Base-by-base conservation (phyloP, 2,329 filamentous ascomycete genomes). In the Trichophyton rubrum region DNA sequence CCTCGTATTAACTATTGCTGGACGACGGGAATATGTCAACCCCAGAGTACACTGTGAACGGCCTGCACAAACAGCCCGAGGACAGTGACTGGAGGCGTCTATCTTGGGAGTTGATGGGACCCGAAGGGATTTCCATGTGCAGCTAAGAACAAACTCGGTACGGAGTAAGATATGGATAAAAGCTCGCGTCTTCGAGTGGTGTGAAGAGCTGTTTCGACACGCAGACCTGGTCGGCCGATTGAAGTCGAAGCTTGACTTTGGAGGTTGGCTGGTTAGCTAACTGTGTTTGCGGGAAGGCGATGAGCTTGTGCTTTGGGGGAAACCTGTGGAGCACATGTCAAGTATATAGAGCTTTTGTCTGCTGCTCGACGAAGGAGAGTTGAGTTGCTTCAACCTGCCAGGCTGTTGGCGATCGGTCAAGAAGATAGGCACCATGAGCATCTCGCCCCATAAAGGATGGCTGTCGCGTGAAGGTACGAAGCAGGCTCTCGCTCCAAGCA, bases 401-500 rank as follows among this genome's bases (percentile, higher is more conserved):
- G 15, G 47, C 22, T 53, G 22, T 13, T 15, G 13, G 13, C 27
- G 33, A 30, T 24, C 13, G 11, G 24, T n/a, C 3, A 8, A 1
- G 7, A 38, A 9, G 8, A 55, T 55, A 33, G 51, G 3, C 47
- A 53, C 8, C 24, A 55, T 55, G 51, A 55, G 51, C 51, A 3
- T 55, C 9, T 55, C 51, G 11, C 13, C 3, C 7, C n/a, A 38
- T 47, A 51, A 17, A 49, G 40, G 63, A 55, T 71, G 68, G 69
- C 62, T 67, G 35, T 70, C 71, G 8, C 67, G 70, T 61, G 71
- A 74, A 70, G 71, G 71, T 71, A 66, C 41, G 40, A 53, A 35
- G 33, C 11, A 11, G 33, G 8, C 33, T 3, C 33, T 53, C 35
- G 15, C 6, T 38, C 17, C 24, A 55, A 13, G 20, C 17, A 8